Evolutionary conservation across 352 stramenopile genomes (phyloP), one percentile per base, ranked within the genome.

Genomic region (Elongisporangium anandrum): DNA sequence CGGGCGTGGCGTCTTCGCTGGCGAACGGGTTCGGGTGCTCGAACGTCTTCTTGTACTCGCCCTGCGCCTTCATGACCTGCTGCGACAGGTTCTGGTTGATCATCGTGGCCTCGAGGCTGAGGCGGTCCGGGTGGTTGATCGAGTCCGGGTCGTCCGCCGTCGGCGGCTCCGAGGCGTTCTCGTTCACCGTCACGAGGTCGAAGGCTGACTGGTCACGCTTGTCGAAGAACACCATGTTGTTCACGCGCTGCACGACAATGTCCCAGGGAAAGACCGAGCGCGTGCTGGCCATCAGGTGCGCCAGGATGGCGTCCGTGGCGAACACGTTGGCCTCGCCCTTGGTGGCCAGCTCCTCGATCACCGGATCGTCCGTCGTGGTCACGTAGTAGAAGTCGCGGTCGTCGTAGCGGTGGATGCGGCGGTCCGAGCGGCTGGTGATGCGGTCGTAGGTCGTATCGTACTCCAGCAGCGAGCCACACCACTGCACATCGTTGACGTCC

Each of bases 71-170:
- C 23, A 99, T 76, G 47, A 98, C 95, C 73, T 99, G 96, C 70
- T 99, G 97, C 24, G 95, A 98, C 72, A 99, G 96, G 73, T 99
- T 99, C 73, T 99, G 96, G 79, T 99, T 99, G 72, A 99, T 98
- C 83, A 97, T 97, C 6, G 97, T 99, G 2, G 96, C 96, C 61
- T 99, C 97, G 6, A 99, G 79, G 59, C 80, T 94, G 13, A 99
- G 82, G 22, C 96, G 86, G 75, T 99, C 94, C 16, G 96, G 95
- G 61, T 96, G 94, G 82, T 99, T 99, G 66, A 99, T 97, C 65
- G 88, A 85, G 55, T 95, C 87, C n/a, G 83, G 73, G 56, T 96
- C 87, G 23, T 96, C 84, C 52, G 79, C 70, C 17, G 61, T 72
- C 1, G 96, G 96, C 47, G 96, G 87, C 22, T 98, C 91, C 55